phyloP scores from a whole-genome alignment of 2,329 filamentous ascomycete genomes.

The Cryoendolithus antarcticus region DNA sequence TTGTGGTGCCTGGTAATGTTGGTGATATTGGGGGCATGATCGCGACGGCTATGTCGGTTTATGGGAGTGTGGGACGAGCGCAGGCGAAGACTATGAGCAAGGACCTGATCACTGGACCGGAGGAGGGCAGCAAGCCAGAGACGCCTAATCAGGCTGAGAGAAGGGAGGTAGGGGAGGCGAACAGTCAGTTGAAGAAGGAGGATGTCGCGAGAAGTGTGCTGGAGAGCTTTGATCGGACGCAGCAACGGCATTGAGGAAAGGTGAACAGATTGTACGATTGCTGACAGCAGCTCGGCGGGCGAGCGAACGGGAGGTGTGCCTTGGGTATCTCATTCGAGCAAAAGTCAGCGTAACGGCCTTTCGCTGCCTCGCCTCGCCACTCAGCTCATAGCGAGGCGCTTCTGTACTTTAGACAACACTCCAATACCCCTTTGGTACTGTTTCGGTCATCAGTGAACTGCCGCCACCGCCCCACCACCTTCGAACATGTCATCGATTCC shows the following conservation, averaged over 20 bases:
- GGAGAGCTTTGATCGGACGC: slow-evolving; percentile 27
- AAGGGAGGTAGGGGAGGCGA: slow-evolving; percentile 5
- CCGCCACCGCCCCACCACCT: slow-evolving; percentile 5
- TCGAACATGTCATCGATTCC: slow-evolving; percentile 36
- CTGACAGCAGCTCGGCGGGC: no score
- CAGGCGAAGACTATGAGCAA: slow-evolving; percentile 58
- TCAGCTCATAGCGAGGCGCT: no score
- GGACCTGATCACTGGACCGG: slow-evolving; percentile 18
- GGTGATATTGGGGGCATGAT: slow-evolving; percentile 97
- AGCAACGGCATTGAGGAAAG: slow-evolving; percentile 21
- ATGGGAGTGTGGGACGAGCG: slow-evolving; percentile 77
- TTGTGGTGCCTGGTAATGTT: slow-evolving; percentile 93
- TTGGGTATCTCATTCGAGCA: no score
- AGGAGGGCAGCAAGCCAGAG: background rate
- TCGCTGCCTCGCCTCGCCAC: no score
- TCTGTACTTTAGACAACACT: no score
- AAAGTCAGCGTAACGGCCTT: no score
- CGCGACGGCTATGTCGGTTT: slow-evolving; percentile 86
- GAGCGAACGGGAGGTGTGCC: no score
- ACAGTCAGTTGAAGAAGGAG: slow-evolving; percentile 10
- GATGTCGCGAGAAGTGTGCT: slow-evolving; percentile 28
- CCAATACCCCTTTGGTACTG: no score
- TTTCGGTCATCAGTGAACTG: no score
- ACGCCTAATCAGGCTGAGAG: background rate
- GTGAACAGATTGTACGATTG: no score